Base-by-base conservation (phyloP, 1,284 basidiomycete genomes). In the Ustilago xerochloae region DNA sequence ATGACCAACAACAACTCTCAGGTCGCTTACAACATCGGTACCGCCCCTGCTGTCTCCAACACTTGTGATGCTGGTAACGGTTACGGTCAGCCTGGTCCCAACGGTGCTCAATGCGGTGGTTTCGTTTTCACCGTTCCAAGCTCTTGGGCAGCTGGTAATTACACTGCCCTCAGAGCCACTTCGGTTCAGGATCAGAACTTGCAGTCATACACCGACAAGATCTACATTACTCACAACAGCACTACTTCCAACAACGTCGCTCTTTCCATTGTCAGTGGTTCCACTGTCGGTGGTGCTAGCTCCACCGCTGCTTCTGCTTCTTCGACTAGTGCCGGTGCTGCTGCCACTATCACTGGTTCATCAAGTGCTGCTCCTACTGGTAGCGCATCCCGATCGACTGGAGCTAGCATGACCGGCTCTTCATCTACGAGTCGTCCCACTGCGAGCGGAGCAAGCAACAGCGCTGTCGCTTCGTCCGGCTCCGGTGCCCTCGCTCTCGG, bases 171-270 rank as follows among this genome's bases (percentile, higher is more conserved):
- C 20, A 57, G 78, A 7, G 77, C 77, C 41, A 73, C 43, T 24
- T 71, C 60, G 50, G 39, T 68, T 13, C 47, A 71, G 29, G 39
- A 80, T 29, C 56, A 64, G 22, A 24, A 45, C 18, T 33, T 80
- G n/a, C 55, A 69, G 41, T 77, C 73, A n/a, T 80, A 58, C 59
- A 80, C 78, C 18, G 78, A 80, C 56, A 75, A 72, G 53, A 69
- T 80, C 26, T 59, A 65, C 36, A 77, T 79, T 45, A 63, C 53
- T 13, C 41, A 71, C 30, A 77, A 77, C 65, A 50, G 39, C 45
- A 60, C 48, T 41, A 70, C 63, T 7, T 46, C 57, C 38, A 60
- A 50, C 48, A 33, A 63, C 22, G 69, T 45, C 0, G 22, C 50
- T 3, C 55, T 74, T 20, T 56, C 62, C 13, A 60, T 70, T 28